phyloP scores from a whole-genome alignment of 2,329 filamentous ascomycete genomes.

The Monosporascus sp. region DNA sequence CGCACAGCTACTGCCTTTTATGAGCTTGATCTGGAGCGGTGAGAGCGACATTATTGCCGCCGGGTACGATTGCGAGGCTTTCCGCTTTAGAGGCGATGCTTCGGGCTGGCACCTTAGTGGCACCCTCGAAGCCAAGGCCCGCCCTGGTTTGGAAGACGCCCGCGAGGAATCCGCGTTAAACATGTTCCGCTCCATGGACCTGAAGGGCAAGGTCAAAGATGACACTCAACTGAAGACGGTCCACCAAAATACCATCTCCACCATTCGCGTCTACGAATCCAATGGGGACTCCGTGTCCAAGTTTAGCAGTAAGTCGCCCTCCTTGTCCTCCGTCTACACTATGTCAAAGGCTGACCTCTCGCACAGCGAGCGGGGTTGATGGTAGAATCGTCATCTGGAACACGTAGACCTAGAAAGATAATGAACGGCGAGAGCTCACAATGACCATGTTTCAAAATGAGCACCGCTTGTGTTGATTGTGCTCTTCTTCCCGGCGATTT shows the following conservation, averaged over 20 bases:
- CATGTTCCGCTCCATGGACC: constrained; percentile 98
- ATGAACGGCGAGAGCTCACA: neutral
- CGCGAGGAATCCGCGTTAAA: constrained; percentile 91
- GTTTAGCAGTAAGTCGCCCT: constrained; percentile 70
- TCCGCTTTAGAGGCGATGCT: constrained; percentile 76
- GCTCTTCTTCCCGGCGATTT: constrained; percentile 5
- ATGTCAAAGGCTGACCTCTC: constrained; percentile 21
- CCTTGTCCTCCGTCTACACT: neutral
- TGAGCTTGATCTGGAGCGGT: constrained; percentile 85
- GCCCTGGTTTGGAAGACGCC: constrained; percentile 53
- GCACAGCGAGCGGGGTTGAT: constrained; percentile 72
- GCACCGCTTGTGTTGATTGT: constrained; percentile 1
- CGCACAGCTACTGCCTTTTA: constrained; percentile 87
- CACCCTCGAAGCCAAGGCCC: constrained; percentile 70
- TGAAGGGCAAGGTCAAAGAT: constrained; percentile 87
- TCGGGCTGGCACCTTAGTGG: constrained; percentile 80
- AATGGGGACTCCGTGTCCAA: constrained; percentile 62
- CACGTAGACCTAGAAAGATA: constrained; percentile 40
- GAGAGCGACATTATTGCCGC: constrained; percentile 94
- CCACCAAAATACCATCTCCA: constrained; percentile 95
- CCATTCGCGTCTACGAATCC: constrained; percentile 70
- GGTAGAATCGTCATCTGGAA: constrained; percentile 78
- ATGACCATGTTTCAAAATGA: neutral
- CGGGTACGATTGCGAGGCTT: constrained; percentile 85
- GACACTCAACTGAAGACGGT: constrained; percentile 93